Percentiles rank a stretch among this genome's conserved stretches.
These are phyloP conservation scores for Colletotrichum karsti DNA, from an alignment of 2,329 filamentous ascomycete genomes.

Conservation along the genomic window DNA sequence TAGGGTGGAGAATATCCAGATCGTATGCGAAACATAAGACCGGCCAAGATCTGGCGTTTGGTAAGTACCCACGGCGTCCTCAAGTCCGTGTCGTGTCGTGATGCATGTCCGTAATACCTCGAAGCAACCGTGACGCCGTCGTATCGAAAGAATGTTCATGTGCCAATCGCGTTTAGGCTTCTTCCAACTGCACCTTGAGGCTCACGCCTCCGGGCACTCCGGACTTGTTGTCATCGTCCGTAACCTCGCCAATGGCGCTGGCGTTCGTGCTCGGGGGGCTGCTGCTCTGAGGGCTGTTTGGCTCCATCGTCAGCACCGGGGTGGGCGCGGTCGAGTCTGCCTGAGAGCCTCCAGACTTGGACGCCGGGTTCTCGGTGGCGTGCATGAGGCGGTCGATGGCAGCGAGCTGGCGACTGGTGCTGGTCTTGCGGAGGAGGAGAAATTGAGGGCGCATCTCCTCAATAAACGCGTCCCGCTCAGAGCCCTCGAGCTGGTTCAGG, in stretches of 20 bases:
- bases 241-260: slow-evolving; percentile 56
- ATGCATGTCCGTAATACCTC: slow-evolving; percentile 17
- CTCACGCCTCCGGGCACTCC: slow-evolving; percentile 21
- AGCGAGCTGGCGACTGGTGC: slow-evolving; percentile 71
- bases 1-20: slow-evolving; percentile 3
- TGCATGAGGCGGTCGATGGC: slow-evolving; percentile 67
- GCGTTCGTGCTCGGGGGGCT: slow-evolving; percentile 70
- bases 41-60: neutral
- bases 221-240: slow-evolving; percentile 38
- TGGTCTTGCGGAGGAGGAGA: slow-evolving; percentile 68
- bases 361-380: slow-evolving; percentile 26
- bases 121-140: slow-evolving; percentile 20
- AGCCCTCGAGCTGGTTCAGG: slow-evolving; percentile 67
- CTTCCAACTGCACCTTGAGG: slow-evolving; percentile 39
- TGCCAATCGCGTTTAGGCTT: slow-evolving; percentile 34
- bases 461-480: slow-evolving; percentile 67
- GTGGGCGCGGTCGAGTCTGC: slow-evolving; percentile 66
- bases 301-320: slow-evolving; percentile 73
- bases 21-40: slow-evolving; percentile 10
- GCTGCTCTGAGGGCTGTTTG: slow-evolving; percentile 74
- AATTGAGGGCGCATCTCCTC: slow-evolving; percentile 72
- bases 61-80: neutral
- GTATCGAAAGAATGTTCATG: neutral
- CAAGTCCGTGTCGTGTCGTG: slow-evolving; percentile 14
- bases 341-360: slow-evolving; percentile 24